A percentile compares a stretch with the other conserved stretches of the same genome.
Conservation (phyloP, 2,329 filamentous ascomycete species). For the Amauroascus verrucosus region DNA sequence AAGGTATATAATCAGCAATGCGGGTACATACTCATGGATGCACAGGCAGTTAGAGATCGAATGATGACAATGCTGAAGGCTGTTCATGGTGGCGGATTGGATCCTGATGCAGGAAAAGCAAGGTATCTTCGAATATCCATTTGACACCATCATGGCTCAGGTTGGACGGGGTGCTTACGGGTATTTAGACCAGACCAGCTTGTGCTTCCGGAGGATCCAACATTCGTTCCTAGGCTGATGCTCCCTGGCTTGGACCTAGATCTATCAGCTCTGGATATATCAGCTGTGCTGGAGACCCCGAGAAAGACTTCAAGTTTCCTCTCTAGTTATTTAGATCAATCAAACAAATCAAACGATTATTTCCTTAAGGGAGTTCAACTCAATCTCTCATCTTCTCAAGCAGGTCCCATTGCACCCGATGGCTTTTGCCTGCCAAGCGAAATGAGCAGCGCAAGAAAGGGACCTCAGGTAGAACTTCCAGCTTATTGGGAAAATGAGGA, state of each 20-base stretch:
- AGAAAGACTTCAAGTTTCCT: conserved; percentile 25
- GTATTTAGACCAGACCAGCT: conserved; percentile 60
- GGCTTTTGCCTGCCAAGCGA: conserved; percentile 36
- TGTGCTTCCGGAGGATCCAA: conserved; percentile 68
- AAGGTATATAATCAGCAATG: conserved; percentile 82
- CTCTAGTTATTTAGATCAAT: conserved; percentile 28
- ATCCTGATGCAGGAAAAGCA: conserved; percentile 59
- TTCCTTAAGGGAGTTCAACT: conserved; percentile 28
- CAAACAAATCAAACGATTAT: conserved; percentile 20
- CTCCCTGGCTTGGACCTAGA: conserved; percentile 52
- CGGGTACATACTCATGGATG: conserved; percentile 71
- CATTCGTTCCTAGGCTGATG: conserved; percentile 59
- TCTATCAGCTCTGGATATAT: conserved; percentile 37
- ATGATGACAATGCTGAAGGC: conserved; percentile 59
- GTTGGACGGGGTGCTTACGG: background rate
- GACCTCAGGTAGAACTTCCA: conserved; percentile 22
- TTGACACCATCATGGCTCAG: background rate
- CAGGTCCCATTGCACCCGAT: conserved; percentile 30
- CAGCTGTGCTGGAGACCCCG: conserved; percentile 25
- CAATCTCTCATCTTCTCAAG: conserved; percentile 42
- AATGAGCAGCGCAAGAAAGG: conserved; percentile 28
- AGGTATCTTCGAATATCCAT: conserved; percentile 45
- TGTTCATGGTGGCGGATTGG: conserved; percentile 50
- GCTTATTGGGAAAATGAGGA: conserved; percentile 33
- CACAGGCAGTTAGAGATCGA: conserved; percentile 60